A percentile compares a stretch with the other conserved stretches of the same genome.
phyloP scores from a whole-genome alignment of 2,329 filamentous ascomycete species.

The Rhinocladiella mackenziei region DNA sequence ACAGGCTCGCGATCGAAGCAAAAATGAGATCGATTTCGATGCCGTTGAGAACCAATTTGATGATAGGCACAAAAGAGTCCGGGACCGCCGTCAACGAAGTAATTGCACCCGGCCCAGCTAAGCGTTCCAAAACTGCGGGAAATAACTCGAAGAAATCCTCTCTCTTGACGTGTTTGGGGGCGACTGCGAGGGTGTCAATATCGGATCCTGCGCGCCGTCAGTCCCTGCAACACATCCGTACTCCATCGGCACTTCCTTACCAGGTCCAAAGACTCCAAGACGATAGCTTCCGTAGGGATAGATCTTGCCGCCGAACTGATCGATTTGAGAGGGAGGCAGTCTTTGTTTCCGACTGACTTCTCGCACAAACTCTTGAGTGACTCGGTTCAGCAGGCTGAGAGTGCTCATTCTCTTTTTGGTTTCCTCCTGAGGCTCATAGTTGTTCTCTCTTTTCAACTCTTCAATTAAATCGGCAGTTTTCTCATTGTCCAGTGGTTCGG shows the following conservation, averaged over 20 bases:
- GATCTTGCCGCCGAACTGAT: slow-evolving; percentile 83
- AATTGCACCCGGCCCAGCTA: slow-evolving; percentile 74
- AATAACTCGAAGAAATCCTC: slow-evolving; percentile 92
- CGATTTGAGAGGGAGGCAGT: slow-evolving; percentile 70
- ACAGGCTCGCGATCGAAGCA: slow-evolving; percentile 66
- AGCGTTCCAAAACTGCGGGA: slow-evolving; percentile 70
- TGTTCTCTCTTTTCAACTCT: slow-evolving; percentile 83
- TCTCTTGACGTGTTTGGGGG: slow-evolving; percentile 79
- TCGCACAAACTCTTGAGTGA: slow-evolving; percentile 82
- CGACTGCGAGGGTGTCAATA: slow-evolving; percentile 93
- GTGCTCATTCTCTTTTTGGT: slow-evolving; percentile 75
- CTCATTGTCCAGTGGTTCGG: slow-evolving; percentile 70
- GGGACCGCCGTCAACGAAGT: slow-evolving; percentile 79
- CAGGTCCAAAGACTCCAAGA: slow-evolving; percentile 85
- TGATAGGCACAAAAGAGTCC: slow-evolving; percentile 92
- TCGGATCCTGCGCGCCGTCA: slow-evolving; percentile 64
- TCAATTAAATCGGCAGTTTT: slow-evolving; percentile 75
- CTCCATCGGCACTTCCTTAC: slow-evolving; percentile 36
- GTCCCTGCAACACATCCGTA: slow-evolving; percentile 1
- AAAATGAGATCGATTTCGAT: slow-evolving; percentile 96
- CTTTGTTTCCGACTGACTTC: slow-evolving; percentile 70
- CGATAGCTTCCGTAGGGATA: slow-evolving; percentile 96
- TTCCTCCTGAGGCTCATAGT: slow-evolving; percentile 80
- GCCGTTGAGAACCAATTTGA: slow-evolving; percentile 86
- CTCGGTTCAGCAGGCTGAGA: slow-evolving; percentile 69